phyloP scores from a whole-genome alignment of 2,329 filamentous ascomycete genomes.

The Lachnellula hyalina region DNA sequence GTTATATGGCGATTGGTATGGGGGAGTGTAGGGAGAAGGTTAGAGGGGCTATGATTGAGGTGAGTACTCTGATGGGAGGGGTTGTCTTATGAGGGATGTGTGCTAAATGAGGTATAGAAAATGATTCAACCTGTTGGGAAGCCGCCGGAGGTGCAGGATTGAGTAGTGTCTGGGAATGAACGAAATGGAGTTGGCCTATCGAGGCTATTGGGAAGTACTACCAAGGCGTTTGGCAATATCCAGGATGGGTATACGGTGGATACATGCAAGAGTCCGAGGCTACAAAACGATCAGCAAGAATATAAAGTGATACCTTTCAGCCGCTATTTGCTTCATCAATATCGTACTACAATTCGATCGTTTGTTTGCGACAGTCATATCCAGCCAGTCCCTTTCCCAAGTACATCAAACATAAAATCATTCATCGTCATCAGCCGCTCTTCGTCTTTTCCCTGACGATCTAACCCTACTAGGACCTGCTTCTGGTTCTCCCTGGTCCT shows the following conservation, averaged over 20 bases:
- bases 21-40: slow-evolving; percentile 80
- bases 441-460: slow-evolving; percentile 11
- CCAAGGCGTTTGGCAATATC: too few species aligned
- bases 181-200: background rate
- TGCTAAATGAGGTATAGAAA: slow-evolving; percentile 42
- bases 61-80: slow-evolving; percentile 31
- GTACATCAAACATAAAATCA: background rate
- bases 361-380: too few species aligned
- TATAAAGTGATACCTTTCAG: too few species aligned
- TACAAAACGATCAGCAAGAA: too few species aligned
- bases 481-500: background rate
- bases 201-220: too few species aligned
- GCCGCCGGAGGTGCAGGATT: slow-evolving; percentile 54
- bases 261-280: too few species aligned
- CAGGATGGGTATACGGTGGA: too few species aligned
- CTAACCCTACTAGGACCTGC: background rate
- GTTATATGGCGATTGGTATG: slow-evolving; percentile 85
- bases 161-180: slow-evolving; percentile 5
- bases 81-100: background rate
- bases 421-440: slow-evolving; percentile 11
- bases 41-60: slow-evolving; percentile 72
- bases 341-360: too few species aligned
- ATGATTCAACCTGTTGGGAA: slow-evolving; percentile 64
- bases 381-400: background rate
- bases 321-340: too few species aligned